These are phyloP conservation scores for Lepidium africanum DNA, from an alignment of 345 rosid species.

Conservation along the genomic window DNA sequence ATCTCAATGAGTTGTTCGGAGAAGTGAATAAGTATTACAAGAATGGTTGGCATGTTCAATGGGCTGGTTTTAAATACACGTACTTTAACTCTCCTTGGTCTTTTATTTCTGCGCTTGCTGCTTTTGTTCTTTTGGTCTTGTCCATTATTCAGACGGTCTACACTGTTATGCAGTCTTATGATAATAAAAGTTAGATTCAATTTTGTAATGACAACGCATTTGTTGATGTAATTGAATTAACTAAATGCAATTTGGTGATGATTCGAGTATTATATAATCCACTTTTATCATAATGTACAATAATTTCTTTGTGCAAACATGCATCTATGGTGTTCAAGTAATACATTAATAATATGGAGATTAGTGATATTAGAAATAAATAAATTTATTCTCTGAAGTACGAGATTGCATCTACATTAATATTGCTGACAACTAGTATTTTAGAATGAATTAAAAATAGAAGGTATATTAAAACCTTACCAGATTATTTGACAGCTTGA, in stretches of 20 bases:
- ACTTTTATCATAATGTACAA: background rate
- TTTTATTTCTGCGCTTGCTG: slow-evolving; percentile 64
- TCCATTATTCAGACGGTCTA: slow-evolving; percentile 50
- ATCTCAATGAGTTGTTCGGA: slow-evolving; percentile 41
- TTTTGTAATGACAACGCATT: background rate
- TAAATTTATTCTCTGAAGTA: background rate
- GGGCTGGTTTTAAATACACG: slow-evolving; percentile 63
- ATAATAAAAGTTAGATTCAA: background rate
- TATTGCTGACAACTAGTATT: background rate
- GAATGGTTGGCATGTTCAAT: slow-evolving; percentile 45
- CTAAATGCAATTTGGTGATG: background rate
- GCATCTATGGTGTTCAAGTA: background rate
- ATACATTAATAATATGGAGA: background rate
- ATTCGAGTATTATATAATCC: background rate
- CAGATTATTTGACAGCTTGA: background rate
- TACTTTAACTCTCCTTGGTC: slow-evolving; percentile 86
- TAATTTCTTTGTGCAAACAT: slow-evolving; percentile 7
- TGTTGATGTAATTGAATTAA: background rate
- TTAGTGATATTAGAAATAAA: background rate
- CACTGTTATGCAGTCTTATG: slow-evolving; percentile 26
- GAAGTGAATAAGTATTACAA: slow-evolving; percentile 50
- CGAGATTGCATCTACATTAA: background rate
- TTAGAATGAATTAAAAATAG: background rate
- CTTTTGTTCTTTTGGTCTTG: slow-evolving; percentile 48
- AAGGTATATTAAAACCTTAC: background rate